Conservation (phyloP, 2,329 filamentous ascomycete species). For the Colletotrichum cereale region DNA sequence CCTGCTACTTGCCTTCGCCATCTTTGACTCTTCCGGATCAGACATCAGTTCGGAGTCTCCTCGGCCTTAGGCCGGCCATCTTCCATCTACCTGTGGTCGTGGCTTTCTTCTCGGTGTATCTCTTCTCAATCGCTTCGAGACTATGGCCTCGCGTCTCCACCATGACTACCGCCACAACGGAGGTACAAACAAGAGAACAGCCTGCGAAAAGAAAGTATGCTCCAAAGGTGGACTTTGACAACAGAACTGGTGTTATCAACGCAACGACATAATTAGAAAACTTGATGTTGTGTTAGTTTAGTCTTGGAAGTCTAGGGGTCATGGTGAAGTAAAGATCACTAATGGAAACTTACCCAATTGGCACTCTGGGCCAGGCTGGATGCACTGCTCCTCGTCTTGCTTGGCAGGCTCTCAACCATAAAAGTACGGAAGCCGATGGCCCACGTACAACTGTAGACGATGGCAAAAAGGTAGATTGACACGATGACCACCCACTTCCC, state of each 20-base stretch:
- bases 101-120: conserved; percentile 16
- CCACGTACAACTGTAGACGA: conserved; percentile 62
- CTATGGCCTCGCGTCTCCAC: conserved; percentile 57
- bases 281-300: conserved; percentile 42
- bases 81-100: neutral
- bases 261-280: conserved; percentile 60
- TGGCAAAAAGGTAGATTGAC: conserved; percentile 62
- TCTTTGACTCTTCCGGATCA: neutral
- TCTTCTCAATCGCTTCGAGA: conserved; percentile 55
- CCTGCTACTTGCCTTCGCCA: too few relatives aligned
- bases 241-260: conserved; percentile 56
- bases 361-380: conserved; percentile 65
- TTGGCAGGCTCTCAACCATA: conserved; percentile 67
- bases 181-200: conserved; percentile 52
- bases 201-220: conserved; percentile 61
- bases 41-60: neutral
- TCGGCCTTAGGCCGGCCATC: conserved; percentile 7
- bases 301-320: neutral
- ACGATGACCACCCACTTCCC: conserved; percentile 65
- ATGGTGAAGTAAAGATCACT: neutral
- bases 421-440: conserved; percentile 65
- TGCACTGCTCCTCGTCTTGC: conserved; percentile 65
- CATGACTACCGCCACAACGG: conserved; percentile 55
- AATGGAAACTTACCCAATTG: conserved; percentile 58
- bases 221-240: conserved; percentile 54